Conservation (phyloP, 768 basidiomycete species). For the Xerocomus spinulosus region DNA sequence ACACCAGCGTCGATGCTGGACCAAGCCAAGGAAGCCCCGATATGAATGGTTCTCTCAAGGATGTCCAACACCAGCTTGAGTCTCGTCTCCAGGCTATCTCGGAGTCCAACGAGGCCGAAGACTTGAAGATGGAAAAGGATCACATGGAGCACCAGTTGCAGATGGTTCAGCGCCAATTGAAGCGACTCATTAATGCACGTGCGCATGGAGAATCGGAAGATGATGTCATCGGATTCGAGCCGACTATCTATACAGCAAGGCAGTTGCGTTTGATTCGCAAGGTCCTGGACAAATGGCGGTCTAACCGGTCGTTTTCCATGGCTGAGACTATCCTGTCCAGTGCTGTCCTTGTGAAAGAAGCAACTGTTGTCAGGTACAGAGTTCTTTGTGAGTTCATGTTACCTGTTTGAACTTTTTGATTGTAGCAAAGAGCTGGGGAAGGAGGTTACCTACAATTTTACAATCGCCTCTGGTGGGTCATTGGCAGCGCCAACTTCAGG, state of each 20-base stretch:
- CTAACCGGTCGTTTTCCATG: conserved; percentile 84
- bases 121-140: conserved; percentile 84
- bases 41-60: conserved; percentile 57
- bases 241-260: conserved; percentile 75
- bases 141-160: conserved; percentile 89
- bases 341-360: conserved; percentile 88
- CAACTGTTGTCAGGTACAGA: conserved; percentile 80
- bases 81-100: conserved; percentile 57
- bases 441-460: conserved; percentile 88
- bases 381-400: neutral
- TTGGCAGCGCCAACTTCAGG: conserved; percentile 77
- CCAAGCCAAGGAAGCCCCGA: conserved; percentile 61
- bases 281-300: conserved; percentile 81
- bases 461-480: conserved; percentile 77
- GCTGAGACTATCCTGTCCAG: conserved; percentile 82
- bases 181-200: conserved; percentile 68
- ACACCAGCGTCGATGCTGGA: conserved; percentile 75
- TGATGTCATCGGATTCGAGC: conserved; percentile 63
- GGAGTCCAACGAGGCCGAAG: conserved; percentile 73
- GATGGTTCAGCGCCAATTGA: conserved; percentile 79
- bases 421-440: conserved; percentile 81
- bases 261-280: conserved; percentile 80
- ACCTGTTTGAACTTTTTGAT: conserved; percentile 7
- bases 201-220: conserved; percentile 72
- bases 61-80: conserved; percentile 73